Evolutionary conservation across 164 flowering plant genomes (phyloP).

Genomic region (Vitis rupestris): DNA sequence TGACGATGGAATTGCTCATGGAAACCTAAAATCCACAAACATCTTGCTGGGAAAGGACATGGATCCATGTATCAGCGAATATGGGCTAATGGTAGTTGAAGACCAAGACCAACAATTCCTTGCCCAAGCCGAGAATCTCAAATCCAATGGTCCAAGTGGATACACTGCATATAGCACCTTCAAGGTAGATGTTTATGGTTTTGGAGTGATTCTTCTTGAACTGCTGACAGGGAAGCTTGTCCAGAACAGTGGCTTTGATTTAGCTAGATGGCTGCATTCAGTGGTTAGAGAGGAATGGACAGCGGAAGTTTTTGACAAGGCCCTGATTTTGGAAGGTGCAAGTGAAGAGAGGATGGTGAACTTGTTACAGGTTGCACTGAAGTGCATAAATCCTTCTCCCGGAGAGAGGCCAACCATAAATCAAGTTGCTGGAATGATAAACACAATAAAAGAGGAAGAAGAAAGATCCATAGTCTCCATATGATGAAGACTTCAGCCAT

Average conservation of each 20-base stretch:
- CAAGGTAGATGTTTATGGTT: conserved; percentile 40
- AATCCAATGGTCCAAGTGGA: conserved; percentile 3
- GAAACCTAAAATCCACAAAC: conserved; percentile 73
- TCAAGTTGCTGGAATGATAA: conserved; percentile 47
- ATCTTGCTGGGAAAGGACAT: conserved; percentile 46
- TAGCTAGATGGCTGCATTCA: conserved; percentile 62
- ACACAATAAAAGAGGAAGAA: conserved; percentile 54
- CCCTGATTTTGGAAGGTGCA: conserved; percentile 43
- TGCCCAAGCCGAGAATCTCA: conserved; percentile 7
- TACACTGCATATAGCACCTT: conserved; percentile 17
- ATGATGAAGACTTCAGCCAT: not conserved
- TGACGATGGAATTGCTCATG: conserved; percentile 52
- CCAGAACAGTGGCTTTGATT: conserved; percentile 44
- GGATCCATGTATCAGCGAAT: conserved; percentile 62
- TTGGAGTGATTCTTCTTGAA: conserved; percentile 69
- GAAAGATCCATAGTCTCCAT: conserved; percentile 40
- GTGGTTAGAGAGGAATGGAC: conserved; percentile 76
- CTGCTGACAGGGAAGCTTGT: conserved; percentile 63
- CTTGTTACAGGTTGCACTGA: conserved; percentile 59
- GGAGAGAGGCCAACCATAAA: conserved; percentile 52
- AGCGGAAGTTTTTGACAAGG: conserved; percentile 58
- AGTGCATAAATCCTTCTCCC: conserved; percentile 48
- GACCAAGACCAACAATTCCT: conserved; percentile 22
- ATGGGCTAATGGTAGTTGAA: conserved; percentile 46
- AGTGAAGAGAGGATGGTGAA: conserved; percentile 68